These are phyloP conservation scores for Globisporangium heterothallicum DNA, from an alignment of 352 stramenopile genomes.

Conservation along the genomic window DNA sequence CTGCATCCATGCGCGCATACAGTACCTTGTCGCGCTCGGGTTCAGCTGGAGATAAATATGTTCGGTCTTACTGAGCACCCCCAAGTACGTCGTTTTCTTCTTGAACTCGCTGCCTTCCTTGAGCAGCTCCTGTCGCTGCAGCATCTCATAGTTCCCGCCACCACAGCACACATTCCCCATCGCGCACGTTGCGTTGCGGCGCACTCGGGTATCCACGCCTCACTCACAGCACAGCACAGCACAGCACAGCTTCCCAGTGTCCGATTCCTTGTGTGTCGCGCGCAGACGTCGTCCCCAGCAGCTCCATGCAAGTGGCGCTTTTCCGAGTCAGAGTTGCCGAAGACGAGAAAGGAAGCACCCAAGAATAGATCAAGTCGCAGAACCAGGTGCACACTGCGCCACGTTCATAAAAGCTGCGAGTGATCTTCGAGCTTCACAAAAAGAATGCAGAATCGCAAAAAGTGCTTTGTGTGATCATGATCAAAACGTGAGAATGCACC, in stretches of 20 bases:
- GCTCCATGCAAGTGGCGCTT: neutral
- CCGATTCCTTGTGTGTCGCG: too few species aligned
- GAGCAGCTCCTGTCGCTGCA: slow-evolving; percentile 51
- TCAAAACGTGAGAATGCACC: too few species aligned
- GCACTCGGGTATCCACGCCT: too few species aligned
- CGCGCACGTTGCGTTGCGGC: neutral
- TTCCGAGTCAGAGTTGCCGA: too few species aligned
- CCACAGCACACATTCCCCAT: slow-evolving; percentile 77
- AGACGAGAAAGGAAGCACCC: neutral
- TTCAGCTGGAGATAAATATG: slow-evolving; percentile 59
- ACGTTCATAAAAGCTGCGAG: neutral
- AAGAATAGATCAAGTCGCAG: slow-evolving; percentile 5
- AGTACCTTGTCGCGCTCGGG: slow-evolving; percentile 36
- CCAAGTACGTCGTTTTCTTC: slow-evolving; percentile 59
- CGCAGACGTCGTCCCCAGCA: too few species aligned
- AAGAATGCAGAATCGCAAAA: too few species aligned
- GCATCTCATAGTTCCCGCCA: slow-evolving; percentile 45
- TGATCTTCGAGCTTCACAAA: neutral
- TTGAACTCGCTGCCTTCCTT: slow-evolving; percentile 68
- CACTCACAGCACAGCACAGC: neutral
- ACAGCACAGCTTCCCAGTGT: too few species aligned
- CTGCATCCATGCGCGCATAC: neutral
- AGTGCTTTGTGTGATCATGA: too few species aligned
- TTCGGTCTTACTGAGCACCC: slow-evolving; percentile 56
- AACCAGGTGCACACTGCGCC: neutral